A percentile compares a stretch with the other conserved stretches of the same genome.
Conservation (phyloP, 345 rosid species). For the Dovyalis caffra region DNA sequence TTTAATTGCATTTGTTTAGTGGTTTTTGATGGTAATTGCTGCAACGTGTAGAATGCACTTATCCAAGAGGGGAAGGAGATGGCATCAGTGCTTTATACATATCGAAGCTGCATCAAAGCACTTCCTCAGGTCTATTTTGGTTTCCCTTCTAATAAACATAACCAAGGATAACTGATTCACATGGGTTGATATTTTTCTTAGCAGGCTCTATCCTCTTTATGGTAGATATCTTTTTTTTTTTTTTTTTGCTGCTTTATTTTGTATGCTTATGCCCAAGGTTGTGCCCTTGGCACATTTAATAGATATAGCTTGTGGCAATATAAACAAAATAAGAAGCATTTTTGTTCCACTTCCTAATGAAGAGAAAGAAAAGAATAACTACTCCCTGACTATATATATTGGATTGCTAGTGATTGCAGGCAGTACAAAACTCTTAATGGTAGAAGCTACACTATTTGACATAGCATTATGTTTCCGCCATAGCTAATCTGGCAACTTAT, state of each 20-base stretch:
- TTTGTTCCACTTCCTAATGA: no score
- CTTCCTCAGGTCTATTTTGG: slow-evolving; percentile 78
- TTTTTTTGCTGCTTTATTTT: not conserved
- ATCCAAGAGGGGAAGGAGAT: slow-evolving; percentile 96
- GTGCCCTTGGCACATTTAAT: no score
- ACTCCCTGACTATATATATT: no score
- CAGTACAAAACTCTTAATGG: no score
- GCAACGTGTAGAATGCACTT: slow-evolving; percentile 68
- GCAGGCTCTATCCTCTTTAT: no score
- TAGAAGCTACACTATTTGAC: no score
- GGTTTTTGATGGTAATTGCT: slow-evolving; percentile 8
- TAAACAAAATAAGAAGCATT: no score
- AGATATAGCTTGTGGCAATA: no score
- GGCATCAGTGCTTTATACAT: slow-evolving; percentile 94
- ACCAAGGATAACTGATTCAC: not conserved
- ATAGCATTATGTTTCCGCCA: not conserved
- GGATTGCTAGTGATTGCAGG: no score
- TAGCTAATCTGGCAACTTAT: not conserved
- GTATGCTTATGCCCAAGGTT: not conserved
- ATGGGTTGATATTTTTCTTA: not conserved
- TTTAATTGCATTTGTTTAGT: not conserved
- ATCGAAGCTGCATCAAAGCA: slow-evolving; percentile 98
- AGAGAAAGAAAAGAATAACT: no score
- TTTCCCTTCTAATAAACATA: not conserved
- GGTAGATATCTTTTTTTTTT: not conserved